Base-by-base conservation (phyloP, 2,329 filamentous ascomycete genomes). In the Cordyceps cicadae region DNA sequence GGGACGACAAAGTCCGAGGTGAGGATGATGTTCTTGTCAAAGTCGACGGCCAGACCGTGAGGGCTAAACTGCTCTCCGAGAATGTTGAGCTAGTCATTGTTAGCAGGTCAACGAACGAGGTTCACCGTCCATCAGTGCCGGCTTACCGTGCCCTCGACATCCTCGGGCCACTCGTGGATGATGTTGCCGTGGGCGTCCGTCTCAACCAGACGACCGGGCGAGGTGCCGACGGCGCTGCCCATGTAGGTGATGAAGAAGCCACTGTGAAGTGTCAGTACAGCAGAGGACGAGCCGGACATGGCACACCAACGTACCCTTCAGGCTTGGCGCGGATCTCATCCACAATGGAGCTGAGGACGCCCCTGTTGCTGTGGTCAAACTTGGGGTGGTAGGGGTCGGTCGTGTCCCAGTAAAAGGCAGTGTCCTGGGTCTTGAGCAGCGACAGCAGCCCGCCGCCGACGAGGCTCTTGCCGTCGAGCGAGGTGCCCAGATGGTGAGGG, bases 251-350 rank as follows among this genome's bases (percentile, higher is more conserved):
- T 81, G 68, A 82, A 83, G 71, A 84, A 85, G 0, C 82, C 81
- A 46, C 73, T 74, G 41, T 55, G 54, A 46, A 24, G 39, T 21
- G 43, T 39, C 14, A 43, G 62, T 12, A 46, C 45, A 21, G 12
- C 14, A 24, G 2, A 15, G 26, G 12, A n/a, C 3, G n/a, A 2
- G 21, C 5, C n/a, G 17, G 41, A 29, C 21, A 15, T 14, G 12
- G 34, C 12, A 37, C 12, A 37, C 9, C 12, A 4, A 59, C 69
- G 12, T 68, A 74, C 64, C 81, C 83, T 26, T 84, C 83, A 12
- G 83, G 84, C 71, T 86, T 86, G 52, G 83, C 82, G 17, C 82
- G 79, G 66, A 87, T 82, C 72, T 86, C 84, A 68, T 86, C 84
- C 0, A 79, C 78, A 64, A 86, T 85, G 45, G 83, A 85, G 7